phyloP scores from a whole-genome alignment of 176 grass and related monocot species.

The Luzula sylvatica region DNA sequence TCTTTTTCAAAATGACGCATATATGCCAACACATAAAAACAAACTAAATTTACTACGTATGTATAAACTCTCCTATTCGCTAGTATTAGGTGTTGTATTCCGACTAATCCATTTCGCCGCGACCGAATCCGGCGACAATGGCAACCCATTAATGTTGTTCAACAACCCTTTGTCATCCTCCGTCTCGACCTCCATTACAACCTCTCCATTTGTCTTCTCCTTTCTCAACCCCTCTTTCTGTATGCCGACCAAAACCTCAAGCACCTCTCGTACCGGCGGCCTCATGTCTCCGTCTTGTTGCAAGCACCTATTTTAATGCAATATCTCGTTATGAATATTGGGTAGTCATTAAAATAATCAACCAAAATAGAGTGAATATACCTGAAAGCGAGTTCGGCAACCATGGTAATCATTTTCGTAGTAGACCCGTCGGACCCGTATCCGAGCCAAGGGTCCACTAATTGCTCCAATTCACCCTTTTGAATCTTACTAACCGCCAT shows the following conservation, averaged over 20 bases:
- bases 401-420: slow-evolving; percentile 77
- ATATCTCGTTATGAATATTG: neutral
- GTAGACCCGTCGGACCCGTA: slow-evolving; percentile 38
- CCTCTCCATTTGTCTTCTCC: neutral
- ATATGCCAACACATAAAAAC: no score
- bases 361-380: neutral
- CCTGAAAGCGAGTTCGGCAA: slow-evolving; percentile 85
- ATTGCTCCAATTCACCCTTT: slow-evolving; percentile 41
- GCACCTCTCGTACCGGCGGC: slow-evolving; percentile 74
- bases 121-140: slow-evolving; percentile 47
- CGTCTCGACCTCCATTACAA: neutral
- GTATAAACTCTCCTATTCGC: slow-evolving; percentile 17
- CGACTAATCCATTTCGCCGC: slow-evolving; percentile 49
- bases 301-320: slow-evolving; percentile 34
- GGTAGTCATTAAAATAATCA: no score
- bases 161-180: slow-evolving; percentile 24
- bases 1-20: no score
- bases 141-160: slow-evolving; percentile 15
- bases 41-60: no score
- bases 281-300: slow-evolving; percentile 84
- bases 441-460: slow-evolving; percentile 60
- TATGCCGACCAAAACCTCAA: slow-evolving; percentile 48
- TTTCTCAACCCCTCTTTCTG: slow-evolving; percentile 13
- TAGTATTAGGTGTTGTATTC: slow-evolving; percentile 53
- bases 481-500: slow-evolving; percentile 88